A percentile compares a stretch with the other conserved stretches of the same genome.
Conservation (phyloP, 257 asterid species). For the Misopates orontium region DNA sequence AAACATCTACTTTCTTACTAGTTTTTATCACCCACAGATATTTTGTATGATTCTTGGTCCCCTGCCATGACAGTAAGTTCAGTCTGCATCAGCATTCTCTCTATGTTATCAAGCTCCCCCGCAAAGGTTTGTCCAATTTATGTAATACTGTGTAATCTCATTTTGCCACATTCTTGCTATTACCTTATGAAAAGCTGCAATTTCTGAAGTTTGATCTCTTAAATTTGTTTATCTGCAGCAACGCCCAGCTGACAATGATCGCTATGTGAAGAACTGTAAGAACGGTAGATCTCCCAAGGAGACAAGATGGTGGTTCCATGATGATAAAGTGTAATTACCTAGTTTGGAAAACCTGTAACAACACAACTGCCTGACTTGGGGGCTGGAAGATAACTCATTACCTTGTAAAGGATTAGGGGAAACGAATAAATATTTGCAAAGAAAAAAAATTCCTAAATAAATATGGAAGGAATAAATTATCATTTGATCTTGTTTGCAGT, state of each 20-base stretch:
- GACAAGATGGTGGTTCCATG: constrained; percentile 99
- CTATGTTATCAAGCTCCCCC: constrained; percentile 96
- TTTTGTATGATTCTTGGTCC: constrained; percentile 96
- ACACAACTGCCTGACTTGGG: too few species aligned
- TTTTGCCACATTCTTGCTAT: not conserved
- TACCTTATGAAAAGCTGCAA: too few species aligned
- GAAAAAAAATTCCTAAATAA: constrained; percentile 3
- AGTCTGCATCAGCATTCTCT: constrained; percentile 95
- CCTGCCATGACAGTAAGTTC: constrained; percentile 99
- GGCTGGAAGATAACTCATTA: constrained; percentile 26
- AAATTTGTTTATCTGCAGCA: constrained; percentile 48
- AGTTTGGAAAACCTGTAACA: constrained; percentile 23
- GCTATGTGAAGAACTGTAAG: constrained; percentile 94
- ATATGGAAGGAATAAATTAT: too few species aligned
- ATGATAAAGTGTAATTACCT: constrained; percentile 73
- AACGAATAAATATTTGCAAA: not conserved
- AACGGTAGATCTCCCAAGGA: constrained; percentile 98
- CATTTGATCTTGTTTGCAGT: too few species aligned
- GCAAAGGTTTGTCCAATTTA: constrained; percentile 55
- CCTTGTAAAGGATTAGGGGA: constrained; percentile 30
- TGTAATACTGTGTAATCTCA: not conserved
- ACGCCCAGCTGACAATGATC: constrained; percentile 93
- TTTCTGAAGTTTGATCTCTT: not conserved
- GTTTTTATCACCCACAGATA: constrained; percentile 48
- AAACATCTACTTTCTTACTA: constrained; percentile 2